A percentile compares a stretch with the other conserved stretches of the same genome.
Evolutionary conservation across 2,329 filamentous ascomycete genomes (phyloP).

Genomic region (Leptographium lundbergii): DNA sequence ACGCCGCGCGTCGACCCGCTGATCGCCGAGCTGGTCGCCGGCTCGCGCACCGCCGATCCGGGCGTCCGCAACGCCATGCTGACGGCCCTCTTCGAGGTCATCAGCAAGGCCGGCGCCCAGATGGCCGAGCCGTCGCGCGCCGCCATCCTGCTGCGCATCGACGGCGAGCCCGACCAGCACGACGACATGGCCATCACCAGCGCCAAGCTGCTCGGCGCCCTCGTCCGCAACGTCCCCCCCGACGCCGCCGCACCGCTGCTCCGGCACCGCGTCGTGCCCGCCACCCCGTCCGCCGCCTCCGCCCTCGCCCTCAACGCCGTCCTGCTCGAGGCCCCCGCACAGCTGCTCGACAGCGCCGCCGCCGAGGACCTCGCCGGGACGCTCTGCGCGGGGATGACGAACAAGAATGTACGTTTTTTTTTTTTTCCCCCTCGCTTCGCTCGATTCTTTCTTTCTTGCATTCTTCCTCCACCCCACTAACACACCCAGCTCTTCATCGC

Average conservation of each 20-base stretch:
- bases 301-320: conserved; percentile 82
- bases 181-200: conserved; percentile 77
- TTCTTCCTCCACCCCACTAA: background rate
- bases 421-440: background rate
- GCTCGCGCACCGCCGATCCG: conserved; percentile 75
- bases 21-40: conserved; percentile 84
- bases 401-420: conserved; percentile 54
- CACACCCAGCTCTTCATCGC: conserved; percentile 59
- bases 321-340: conserved; percentile 63
- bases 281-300: conserved; percentile 64
- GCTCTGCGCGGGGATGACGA: conserved; percentile 66
- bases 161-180: conserved; percentile 67
- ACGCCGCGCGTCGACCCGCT: conserved; percentile 92
- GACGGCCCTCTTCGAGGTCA: conserved; percentile 89
- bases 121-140: conserved; percentile 86
- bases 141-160: conserved; percentile 80
- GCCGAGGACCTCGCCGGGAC: conserved; percentile 63
- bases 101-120: conserved; percentile 85
- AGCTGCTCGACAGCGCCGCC: conserved; percentile 52
- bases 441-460: background rate
- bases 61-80: conserved; percentile 94
- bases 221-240: conserved; percentile 72
- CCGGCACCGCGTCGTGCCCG: conserved; percentile 66
- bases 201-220: conserved; percentile 75
- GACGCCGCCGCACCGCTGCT: conserved; percentile 49